A percentile compares a stretch with the other conserved stretches of the same genome.
These are phyloP conservation scores for Ophiocordyceps robertsii DNA, from an alignment of 2,329 filamentous ascomycete genomes.

Conservation along the genomic window DNA sequence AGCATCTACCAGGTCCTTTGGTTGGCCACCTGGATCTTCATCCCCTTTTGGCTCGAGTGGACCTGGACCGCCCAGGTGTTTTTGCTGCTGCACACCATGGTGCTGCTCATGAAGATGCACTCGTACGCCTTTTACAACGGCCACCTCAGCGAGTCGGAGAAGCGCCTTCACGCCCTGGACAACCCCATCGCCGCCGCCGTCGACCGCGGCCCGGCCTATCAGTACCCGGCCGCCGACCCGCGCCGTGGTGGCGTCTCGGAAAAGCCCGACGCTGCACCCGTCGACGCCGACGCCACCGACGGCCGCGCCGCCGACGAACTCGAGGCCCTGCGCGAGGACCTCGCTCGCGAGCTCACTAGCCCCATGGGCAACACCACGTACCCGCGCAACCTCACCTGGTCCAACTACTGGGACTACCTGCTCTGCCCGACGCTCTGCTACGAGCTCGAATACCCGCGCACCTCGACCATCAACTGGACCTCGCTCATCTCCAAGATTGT, in stretches of 20 bases:
- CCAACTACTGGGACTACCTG: slow-evolving; percentile 77
- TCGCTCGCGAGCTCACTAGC: slow-evolving; percentile 83
- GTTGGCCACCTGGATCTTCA: slow-evolving; percentile 70
- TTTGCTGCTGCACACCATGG: slow-evolving; percentile 78
- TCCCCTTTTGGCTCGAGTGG: slow-evolving; percentile 80
- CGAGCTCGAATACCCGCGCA: slow-evolving; percentile 90
- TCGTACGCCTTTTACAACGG: slow-evolving; percentile 98
- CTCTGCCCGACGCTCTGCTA: slow-evolving; percentile 95
- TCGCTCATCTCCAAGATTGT: slow-evolving; percentile 74
- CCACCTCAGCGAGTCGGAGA: slow-evolving; percentile 77
- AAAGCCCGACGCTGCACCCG: slow-evolving; percentile 5
- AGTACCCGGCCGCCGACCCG: slow-evolving; percentile 55
- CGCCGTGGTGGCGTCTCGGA: slow-evolving; percentile 25
- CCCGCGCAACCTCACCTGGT: slow-evolving; percentile 70
- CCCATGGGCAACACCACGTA: slow-evolving; percentile 84
- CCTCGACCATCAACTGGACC: slow-evolving; percentile 58
- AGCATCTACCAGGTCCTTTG: slow-evolving; percentile 68
- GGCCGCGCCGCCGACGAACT: slow-evolving; percentile 34
- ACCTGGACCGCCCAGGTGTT: slow-evolving; percentile 97
- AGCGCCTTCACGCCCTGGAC: slow-evolving; percentile 68
- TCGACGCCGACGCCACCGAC: slow-evolving; percentile 1
- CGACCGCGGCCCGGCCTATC: slow-evolving; percentile 57
- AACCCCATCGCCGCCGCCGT: slow-evolving; percentile 35
- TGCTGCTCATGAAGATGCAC: slow-evolving; percentile 97
- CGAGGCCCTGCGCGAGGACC: slow-evolving; percentile 62